phyloP scores from a whole-genome alignment of 2,329 filamentous ascomycete species.

The Penicillium sp. region DNA sequence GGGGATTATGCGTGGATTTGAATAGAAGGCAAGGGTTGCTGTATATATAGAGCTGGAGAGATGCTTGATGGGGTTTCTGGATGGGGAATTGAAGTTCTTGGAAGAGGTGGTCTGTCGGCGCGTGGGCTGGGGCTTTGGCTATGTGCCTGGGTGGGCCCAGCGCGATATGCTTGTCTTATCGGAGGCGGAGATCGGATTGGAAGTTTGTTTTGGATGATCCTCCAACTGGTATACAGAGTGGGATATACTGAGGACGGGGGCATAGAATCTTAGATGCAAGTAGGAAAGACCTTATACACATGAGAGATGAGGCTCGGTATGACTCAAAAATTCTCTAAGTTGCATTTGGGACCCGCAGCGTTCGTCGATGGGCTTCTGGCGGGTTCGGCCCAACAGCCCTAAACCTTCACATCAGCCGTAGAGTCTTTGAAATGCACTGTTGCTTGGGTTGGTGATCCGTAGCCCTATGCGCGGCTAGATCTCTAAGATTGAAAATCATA shows the following conservation, averaged over 20 bases:
- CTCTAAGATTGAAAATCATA: not conserved
- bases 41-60: not conserved
- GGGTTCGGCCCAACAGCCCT: not conserved
- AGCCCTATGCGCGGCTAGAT: not conserved
- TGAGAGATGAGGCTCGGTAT: slow-evolving; percentile 9
- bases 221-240: not conserved
- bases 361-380: slow-evolving; percentile 7
- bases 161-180: slow-evolving; percentile 8
- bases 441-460: not conserved
- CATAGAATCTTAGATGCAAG: not conserved
- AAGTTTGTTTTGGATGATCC: not conserved
- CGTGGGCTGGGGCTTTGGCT: not conserved
- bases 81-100: not conserved
- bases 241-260: not conserved
- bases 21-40: not conserved
- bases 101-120: not conserved
- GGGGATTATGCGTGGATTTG: not conserved
- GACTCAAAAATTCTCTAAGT: slow-evolving; percentile 5
- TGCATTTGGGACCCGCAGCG: not conserved
- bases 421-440: not conserved
- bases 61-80: not conserved
- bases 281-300: not conserved
- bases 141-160: not conserved
- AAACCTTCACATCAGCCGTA: not conserved
- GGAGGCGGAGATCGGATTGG: not conserved